phyloP scores from a whole-genome alignment of 1,139 yeast species.

The Eremothecium cymbalariae region DNA sequence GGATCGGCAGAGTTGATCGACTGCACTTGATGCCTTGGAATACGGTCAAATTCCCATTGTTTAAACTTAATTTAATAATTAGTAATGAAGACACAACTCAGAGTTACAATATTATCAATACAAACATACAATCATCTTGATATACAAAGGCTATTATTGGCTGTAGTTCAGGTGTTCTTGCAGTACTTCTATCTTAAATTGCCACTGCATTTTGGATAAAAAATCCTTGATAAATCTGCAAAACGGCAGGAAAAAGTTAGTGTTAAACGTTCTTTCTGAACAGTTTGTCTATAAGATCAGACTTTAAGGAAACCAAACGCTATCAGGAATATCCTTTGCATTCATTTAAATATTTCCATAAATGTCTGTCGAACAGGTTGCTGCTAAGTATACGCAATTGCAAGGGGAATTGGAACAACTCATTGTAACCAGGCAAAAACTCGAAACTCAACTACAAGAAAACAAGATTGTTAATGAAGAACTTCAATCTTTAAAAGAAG shows the following conservation, averaged over 20 bases:
- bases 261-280: no score
- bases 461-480: constrained; percentile 86
- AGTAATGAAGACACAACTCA: not conserved
- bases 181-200: no score
- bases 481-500: constrained; percentile 51
- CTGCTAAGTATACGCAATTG: constrained; percentile 25
- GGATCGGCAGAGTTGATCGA: constrained; percentile 16
- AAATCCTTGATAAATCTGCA: no score
- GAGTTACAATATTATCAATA: not conserved
- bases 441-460: constrained; percentile 80
- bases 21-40: constrained; percentile 31
- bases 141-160: no score
- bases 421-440: constrained; percentile 53
- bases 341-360: no score
- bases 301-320: no score
- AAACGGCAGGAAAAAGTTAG: no score
- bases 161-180: no score
- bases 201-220: no score
- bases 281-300: no score
- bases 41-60: constrained; percentile 31
- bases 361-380: constrained; percentile 10
- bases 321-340: no score
- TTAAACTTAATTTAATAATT: constrained; percentile 18
- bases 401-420: constrained; percentile 42
- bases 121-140: constrained; percentile 12